These are phyloP conservation scores for Trichosanthes truncata DNA, from an alignment of 306 rosid species.

Conservation along the genomic window DNA sequence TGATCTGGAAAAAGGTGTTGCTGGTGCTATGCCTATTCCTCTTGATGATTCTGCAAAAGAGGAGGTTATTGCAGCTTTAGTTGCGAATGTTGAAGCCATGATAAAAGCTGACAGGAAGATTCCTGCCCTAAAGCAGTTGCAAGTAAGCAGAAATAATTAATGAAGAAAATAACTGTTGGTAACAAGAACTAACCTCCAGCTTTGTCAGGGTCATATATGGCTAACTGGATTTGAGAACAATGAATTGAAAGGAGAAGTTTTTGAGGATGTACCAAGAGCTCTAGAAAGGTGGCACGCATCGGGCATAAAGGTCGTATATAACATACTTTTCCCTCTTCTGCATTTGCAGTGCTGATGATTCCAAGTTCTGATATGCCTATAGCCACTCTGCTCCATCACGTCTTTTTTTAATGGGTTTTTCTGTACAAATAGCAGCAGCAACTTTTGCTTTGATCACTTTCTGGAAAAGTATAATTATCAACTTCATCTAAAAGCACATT, in stretches of 20 bases:
- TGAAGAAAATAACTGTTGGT: background rate
- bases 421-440: background rate
- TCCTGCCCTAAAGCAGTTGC: slow-evolving; percentile 89
- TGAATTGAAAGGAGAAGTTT: slow-evolving; percentile 76
- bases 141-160: slow-evolving; percentile 27
- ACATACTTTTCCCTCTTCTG: slow-evolving; percentile 9
- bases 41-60: slow-evolving; percentile 66
- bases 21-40: slow-evolving; percentile 77
- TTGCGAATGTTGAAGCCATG: slow-evolving; percentile 78
- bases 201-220: slow-evolving; percentile 92
- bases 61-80: slow-evolving; percentile 67
- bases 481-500: background rate
- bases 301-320: slow-evolving; percentile 59
- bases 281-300: slow-evolving; percentile 69
- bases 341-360: background rate
- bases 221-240: slow-evolving; percentile 69
- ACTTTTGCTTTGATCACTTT: background rate
- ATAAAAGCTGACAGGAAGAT: slow-evolving; percentile 93
- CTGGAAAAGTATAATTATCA: background rate
- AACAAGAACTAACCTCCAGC: slow-evolving; percentile 18
- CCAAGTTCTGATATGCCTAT: background rate
- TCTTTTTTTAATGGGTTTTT: background rate
- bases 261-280: slow-evolving; percentile 88
- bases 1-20: slow-evolving; percentile 67
- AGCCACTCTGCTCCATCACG: background rate